A percentile compares a stretch with the other conserved stretches of the same genome.
Conservation (phyloP, 2,329 filamentous ascomycete species). For the Aspergillus oerlinghausenensis region DNA sequence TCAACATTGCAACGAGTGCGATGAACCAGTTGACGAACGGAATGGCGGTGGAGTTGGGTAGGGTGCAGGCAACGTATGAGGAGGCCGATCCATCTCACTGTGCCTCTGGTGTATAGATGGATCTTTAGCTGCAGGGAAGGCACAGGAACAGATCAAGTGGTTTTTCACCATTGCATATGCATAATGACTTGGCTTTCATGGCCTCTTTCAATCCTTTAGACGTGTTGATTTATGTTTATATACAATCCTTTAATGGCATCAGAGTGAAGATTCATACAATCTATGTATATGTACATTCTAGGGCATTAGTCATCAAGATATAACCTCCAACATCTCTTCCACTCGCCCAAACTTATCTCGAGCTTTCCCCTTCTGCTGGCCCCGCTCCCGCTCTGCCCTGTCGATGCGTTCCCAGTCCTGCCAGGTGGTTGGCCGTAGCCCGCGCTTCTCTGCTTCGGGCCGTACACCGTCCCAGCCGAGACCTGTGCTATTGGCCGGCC, state of each 20-base stretch:
- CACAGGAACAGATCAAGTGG: not conserved
- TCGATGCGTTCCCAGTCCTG: slow-evolving; percentile 84
- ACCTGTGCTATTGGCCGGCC: slow-evolving; percentile 35
- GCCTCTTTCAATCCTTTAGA: not conserved
- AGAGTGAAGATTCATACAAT: not conserved
- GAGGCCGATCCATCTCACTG: slow-evolving; percentile 16
- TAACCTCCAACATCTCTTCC: slow-evolving; percentile 53
- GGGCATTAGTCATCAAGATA: slow-evolving; percentile 14
- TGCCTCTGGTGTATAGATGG: not conserved
- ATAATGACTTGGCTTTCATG: not conserved
- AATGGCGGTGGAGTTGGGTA: slow-evolving; percentile 41
- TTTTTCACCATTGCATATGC: not conserved
- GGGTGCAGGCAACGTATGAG: slow-evolving; percentile 32
- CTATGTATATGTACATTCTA: slow-evolving; percentile 5
- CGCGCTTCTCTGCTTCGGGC: slow-evolving; percentile 52
- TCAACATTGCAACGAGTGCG: slow-evolving; percentile 47
- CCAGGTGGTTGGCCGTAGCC: slow-evolving; percentile 69
- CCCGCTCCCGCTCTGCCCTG: slow-evolving; percentile 64
- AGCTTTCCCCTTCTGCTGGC: slow-evolving; percentile 65
- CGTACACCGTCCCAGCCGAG: slow-evolving; percentile 75
- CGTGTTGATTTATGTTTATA: not conserved
- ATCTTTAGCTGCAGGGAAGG: not conserved
- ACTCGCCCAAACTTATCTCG: slow-evolving; percentile 63
- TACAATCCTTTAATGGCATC: not conserved
- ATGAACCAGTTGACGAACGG: slow-evolving; percentile 48